Base-by-base conservation (phyloP, 2,329 filamentous ascomycete genomes). In the Pestalotiopsis fici region DNA sequence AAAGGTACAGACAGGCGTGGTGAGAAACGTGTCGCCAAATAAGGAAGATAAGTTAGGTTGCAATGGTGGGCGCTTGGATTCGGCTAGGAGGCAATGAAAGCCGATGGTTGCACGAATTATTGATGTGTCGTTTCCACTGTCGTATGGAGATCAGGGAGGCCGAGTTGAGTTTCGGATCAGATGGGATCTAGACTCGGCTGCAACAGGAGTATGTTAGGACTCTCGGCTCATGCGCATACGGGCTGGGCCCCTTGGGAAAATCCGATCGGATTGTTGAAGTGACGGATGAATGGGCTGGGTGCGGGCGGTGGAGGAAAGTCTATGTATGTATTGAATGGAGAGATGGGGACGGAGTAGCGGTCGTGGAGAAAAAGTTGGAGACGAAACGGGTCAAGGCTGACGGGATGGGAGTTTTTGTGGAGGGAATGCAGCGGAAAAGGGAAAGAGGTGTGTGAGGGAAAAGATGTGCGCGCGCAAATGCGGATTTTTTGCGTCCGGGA, bases 341-440 rank as follows among this genome's bases (percentile, higher is more conserved):
- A 50, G 43, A 50, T 50, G 65, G 55, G 35, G 55, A 61, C 31
- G n/a, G 65, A 59, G 63, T 37, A 59, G 50, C 50, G 54, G 23
- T 25, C 31, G 54, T 57, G 54, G 54, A 65, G 63, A 65, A 65
- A 65, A 65, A 55, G 54, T 65, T 65, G 63, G 63, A 59, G 63
- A 65, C 43, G 54, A 35, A n/a, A 27, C n/a, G 62, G 63, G 63
- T 35, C 25, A 28, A 56, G 15, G 47, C 43, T 54, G 59, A 39
- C 59, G 27, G 21, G 21, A 23, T 12, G 59, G 31, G 59, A 39
- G 13, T 13, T 23, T 27, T 57, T 27, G 55, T 31, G 55, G 55
- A 57, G 23, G 55, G 55, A 31, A 57, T n/a, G 27, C 27, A 57
- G 55, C 23, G 55, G 55, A 25, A 57, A 57, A 57, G n/a, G 55